Evolutionary conservation across 176 grass and related monocot species (phyloP), one percentile per base, ranked within the genome.

Genomic region (Thinopyrum elongatum): DNA sequence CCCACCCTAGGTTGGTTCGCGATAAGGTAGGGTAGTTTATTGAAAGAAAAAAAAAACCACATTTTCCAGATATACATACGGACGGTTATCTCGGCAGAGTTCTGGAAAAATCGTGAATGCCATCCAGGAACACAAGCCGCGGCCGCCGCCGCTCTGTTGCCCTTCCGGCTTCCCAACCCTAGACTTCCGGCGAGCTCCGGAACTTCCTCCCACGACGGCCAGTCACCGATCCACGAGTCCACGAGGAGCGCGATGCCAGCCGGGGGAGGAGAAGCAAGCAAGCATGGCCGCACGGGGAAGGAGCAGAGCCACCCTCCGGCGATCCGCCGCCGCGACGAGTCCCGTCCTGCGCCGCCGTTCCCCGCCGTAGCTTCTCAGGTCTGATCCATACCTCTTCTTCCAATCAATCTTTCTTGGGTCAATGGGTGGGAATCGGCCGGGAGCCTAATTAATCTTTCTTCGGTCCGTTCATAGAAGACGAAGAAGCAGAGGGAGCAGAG

Each of bases 1-100:
- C 39, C 9, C 9, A 41, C 0, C 39, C 10, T 10, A 41, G 0
- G 39, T 41, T 11, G 9, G 9, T 41, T 41, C 0, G 3, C 10
- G 41, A 12, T 46, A 46, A 46, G 1, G 42, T 46, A 46, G 3
- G 39, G 12, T 14, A 46, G 42, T 46, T 42, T 46, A 13, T 46
- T 46, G 3, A 46, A 13, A 1, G 11, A 3, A 42, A 12, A 46
- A 46, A 44, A 11, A 46, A 4, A 46, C 4, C 12, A 46, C 11
- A n/a, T 14, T 42, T 11, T 46, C 11, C 0, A 46, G 44, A 46
- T 46, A 49, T 49, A 49, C 46, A 49, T 49, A 16, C 14, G 5
- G 4, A 49, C 46, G 14, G 46, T 46, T 46, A 46, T 6, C 47
- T 51, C 5, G 47, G 47, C 44, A 51, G 47, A 51, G 1, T 51